Evolutionary conservation across 306 rosid genomes (phyloP).

Genomic region (Crotalaria pallida): DNA sequence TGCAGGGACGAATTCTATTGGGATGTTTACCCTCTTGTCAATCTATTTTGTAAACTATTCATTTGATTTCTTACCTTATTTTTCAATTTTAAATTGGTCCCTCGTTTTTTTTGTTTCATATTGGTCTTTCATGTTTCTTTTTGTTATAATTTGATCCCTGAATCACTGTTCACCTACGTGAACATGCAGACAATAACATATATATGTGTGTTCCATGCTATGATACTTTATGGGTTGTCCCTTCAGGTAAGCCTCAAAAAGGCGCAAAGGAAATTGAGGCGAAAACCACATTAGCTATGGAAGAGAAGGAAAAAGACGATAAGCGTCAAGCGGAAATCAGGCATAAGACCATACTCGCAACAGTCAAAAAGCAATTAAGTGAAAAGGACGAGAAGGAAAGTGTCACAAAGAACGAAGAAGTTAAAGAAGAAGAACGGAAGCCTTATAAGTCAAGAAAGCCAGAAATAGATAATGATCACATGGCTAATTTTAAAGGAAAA

Average conservation of each 20-base stretch:
- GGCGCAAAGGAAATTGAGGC: slow-evolving; percentile 21
- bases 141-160: no score
- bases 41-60: no score
- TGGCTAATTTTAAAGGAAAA: not conserved
- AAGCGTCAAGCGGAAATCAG: not conserved
- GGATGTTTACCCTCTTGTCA: no score
- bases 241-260: not conserved
- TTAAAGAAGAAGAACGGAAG: not conserved
- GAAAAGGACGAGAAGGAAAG: not conserved
- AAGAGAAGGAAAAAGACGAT: not conserved
- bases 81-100: no score
- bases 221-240: no score
- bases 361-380: not conserved
- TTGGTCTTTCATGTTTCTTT: no score
- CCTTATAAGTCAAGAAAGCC: not conserved
- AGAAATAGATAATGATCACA: slow-evolving; percentile 10
- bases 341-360: slow-evolving; percentile 1
- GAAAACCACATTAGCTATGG: not conserved
- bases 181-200: no score
- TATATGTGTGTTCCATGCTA: no score
- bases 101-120: no score
- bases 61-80: no score
- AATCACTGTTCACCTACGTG: no score
- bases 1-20: no score
- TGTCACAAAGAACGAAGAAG: not conserved